Conservation (phyloP, 2,329 filamentous ascomycete genomes). For the Cryoendolithus antarcticus region DNA sequence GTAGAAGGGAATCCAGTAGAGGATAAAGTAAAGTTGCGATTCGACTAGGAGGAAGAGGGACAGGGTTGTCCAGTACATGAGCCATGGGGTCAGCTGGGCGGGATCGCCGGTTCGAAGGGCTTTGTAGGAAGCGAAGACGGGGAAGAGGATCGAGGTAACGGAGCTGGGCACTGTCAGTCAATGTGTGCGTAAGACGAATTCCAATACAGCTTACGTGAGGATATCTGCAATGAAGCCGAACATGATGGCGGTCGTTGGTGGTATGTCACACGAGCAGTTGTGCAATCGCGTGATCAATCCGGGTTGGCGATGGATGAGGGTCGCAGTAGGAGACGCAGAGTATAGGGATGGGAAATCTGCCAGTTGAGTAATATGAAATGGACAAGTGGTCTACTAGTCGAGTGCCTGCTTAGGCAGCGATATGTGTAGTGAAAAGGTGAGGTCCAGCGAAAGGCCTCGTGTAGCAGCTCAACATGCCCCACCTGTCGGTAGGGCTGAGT, state of each 20-base stretch:
- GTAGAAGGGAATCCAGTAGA: constrained; percentile 89
- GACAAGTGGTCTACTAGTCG: too few species aligned
- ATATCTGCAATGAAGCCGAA: constrained; percentile 57
- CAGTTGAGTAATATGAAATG: too few species aligned
- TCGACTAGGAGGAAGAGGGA: constrained; percentile 71
- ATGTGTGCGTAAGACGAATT: neutral
- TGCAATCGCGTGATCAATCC: too few species aligned
- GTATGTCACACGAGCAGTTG: too few species aligned
- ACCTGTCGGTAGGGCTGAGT: too few species aligned
- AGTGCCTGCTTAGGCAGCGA: too few species aligned
- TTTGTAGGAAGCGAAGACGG: constrained; percentile 95
- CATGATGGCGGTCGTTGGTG: neutral
- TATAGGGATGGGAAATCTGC: too few species aligned
- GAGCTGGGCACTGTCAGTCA: constrained; percentile 44
- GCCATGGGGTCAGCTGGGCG: constrained; percentile 84
- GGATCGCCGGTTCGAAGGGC: constrained; percentile 87
- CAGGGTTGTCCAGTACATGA: constrained; percentile 98
- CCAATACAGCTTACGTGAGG: constrained; percentile 51
- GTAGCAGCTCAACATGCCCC: too few species aligned
- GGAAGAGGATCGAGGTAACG: constrained; percentile 79
- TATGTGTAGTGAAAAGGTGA: too few species aligned
- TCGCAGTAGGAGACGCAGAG: too few species aligned
- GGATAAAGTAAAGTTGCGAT: constrained; percentile 76
- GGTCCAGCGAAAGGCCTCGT: too few species aligned
- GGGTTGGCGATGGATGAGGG: too few species aligned